Conservation (phyloP, 768 basidiomycete species). For the Lactifluus echinatus region DNA sequence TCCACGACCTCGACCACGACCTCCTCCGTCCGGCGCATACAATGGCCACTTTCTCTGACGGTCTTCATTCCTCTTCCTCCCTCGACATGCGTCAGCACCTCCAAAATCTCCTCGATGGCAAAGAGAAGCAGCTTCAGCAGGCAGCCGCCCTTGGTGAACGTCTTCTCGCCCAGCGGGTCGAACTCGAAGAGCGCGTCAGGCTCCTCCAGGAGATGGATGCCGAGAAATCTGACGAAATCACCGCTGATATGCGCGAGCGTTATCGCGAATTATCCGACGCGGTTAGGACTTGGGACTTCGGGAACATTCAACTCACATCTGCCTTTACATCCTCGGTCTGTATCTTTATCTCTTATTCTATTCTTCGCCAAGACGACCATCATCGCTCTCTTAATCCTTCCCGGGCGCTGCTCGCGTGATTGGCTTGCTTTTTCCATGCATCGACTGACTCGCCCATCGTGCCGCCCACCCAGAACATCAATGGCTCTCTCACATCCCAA, state of each 20-base stretch:
- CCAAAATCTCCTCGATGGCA: slow-evolving; percentile 65
- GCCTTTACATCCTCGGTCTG: slow-evolving; percentile 59
- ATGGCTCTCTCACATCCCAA: slow-evolving; percentile 26
- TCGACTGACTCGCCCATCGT: slow-evolving; percentile 9
- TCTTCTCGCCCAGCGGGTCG: slow-evolving; percentile 87
- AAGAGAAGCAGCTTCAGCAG: slow-evolving; percentile 87
- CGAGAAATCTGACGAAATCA: slow-evolving; percentile 55
- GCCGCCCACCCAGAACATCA: slow-evolving; percentile 21
- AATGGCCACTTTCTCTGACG: slow-evolving; percentile 31
- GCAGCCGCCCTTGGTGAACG: slow-evolving; percentile 91
- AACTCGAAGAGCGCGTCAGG: slow-evolving; percentile 81
- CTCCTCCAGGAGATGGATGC: slow-evolving; percentile 67
- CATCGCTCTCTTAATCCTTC: slow-evolving; percentile 19
- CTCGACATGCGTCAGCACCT: slow-evolving; percentile 34
- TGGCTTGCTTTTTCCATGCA: slow-evolving; percentile 9
- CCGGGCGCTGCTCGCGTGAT: slow-evolving; percentile 2
- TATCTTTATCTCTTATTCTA: slow-evolving; percentile 14
- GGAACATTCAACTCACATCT: slow-evolving; percentile 68
- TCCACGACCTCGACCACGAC: background rate
- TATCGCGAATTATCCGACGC: slow-evolving; percentile 73
- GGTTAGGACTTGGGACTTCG: slow-evolving; percentile 66
- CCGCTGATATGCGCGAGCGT: slow-evolving; percentile 58
- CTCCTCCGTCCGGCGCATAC: background rate
- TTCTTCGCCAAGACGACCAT: background rate
- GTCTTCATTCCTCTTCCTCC: slow-evolving; percentile 21